Evolutionary conservation across 164 flowering plant species (phyloP), one percentile per base, ranked within the genome.

Genomic region (Dillenia suffruticosa): DNA sequence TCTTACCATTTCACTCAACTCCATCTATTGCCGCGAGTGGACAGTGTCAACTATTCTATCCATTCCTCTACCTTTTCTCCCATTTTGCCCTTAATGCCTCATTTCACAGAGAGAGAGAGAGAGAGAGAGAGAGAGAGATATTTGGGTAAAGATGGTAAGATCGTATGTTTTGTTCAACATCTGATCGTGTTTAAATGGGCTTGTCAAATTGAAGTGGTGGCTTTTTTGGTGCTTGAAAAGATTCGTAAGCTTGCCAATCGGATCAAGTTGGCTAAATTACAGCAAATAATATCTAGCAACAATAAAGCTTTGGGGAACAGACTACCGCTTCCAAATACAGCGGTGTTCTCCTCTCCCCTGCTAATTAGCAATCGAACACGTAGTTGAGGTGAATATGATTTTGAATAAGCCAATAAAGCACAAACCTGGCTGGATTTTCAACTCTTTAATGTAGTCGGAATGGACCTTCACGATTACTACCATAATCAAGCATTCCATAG

Each of bases 401-500:
- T 68, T 86, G 78, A 44, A 70, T 9, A 89, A 85, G 66, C 49
- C 89, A 67, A 84, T 84, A 83, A 86, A 83, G 73, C 88, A 83
- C 59, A 88, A 86, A 68, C 62, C 56, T n/a, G 68, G 82, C 2
- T 83, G 81, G 76, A 64, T 87, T 22, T 91, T 91, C 57, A 84
- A 86, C 44, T 40, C 13, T 0, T 90, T 2, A 93, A 89, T 71
- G 91, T 75, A 0, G 82, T 68, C 2, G 85, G 77, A 0, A 15
- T 90, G 75, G 82, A 78, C 8, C 85, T 92, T 49, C 90, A 88
- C 56, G 96, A 89, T 69, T 89, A 89, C 61, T 53, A 78, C 45
- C 73, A 74, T 89, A 11, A 72, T 92, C 49, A 82, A 78, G 75
- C 60, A 68, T 6, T 95, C 98, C 5, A 92, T 92, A 96, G 98